Evolutionary conservation across 139 green algal genomes (phyloP).

Genomic region (Chlorella sp.): DNA sequence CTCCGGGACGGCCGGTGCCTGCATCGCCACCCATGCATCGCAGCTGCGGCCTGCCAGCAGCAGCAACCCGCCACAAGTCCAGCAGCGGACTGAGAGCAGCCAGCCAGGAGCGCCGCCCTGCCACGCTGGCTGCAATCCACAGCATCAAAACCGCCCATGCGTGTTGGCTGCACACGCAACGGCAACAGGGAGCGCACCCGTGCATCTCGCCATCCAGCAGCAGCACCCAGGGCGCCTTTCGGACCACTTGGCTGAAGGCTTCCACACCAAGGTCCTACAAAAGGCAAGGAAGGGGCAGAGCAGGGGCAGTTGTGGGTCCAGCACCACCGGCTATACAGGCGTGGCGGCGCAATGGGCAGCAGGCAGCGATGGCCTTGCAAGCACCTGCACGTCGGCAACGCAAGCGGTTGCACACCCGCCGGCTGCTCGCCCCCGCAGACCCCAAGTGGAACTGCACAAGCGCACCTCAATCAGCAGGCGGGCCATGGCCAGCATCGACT

Average conservation of each 20-base stretch:
- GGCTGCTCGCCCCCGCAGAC: too few relatives aligned
- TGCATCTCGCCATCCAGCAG: neutral
- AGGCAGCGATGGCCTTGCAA: neutral
- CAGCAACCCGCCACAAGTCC: neutral
- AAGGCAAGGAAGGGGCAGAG: neutral
- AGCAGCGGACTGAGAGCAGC: neutral
- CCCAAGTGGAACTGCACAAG: too few relatives aligned
- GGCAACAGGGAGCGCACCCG: neutral
- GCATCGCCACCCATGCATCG: neutral
- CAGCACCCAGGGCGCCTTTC: conserved; percentile 16
- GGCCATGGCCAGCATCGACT: neutral
- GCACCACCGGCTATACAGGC: too few relatives aligned
- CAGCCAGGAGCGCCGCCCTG: too few relatives aligned
- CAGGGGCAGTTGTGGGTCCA: too few relatives aligned
- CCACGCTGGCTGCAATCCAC: too few relatives aligned
- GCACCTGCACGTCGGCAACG: neutral
- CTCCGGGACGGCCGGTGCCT: neutral
- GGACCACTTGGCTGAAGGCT: neutral
- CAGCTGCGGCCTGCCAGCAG: neutral
- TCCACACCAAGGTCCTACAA: conserved; percentile 16
- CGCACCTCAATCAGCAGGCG: neutral
- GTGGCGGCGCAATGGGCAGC: too few relatives aligned
- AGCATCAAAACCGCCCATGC: too few relatives aligned
- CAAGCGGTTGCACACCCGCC: neutral
- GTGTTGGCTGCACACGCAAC: too few relatives aligned